Percentiles rank a stretch among this genome's conserved stretches.
phyloP scores from a whole-genome alignment of 148 eudicot species.

The Spergularia bocconei region DNA sequence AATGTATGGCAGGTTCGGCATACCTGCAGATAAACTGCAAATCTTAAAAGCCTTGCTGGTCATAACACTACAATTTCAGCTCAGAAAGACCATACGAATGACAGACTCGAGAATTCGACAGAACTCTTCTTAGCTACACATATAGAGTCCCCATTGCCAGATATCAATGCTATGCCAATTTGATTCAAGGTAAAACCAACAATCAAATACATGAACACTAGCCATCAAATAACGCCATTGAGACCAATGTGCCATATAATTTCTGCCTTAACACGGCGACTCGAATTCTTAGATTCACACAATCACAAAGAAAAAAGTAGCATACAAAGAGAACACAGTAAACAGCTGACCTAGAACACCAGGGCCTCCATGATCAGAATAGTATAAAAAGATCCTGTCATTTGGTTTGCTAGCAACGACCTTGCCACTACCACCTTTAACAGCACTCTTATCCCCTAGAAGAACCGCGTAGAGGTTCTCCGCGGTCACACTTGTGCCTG shows the following conservation, averaged over 20 bases:
- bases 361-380: conserved; percentile 56
- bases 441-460: conserved; percentile 38
- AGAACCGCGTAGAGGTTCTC: conserved; percentile 40
- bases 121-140: too few species aligned
- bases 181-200: too few species aligned
- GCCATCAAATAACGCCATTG: too few species aligned
- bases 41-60: background rate
- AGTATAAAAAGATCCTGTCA: conserved; percentile 45
- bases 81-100: background rate
- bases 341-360: conserved; percentile 47
- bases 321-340: background rate
- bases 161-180: too few species aligned
- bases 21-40: conserved; percentile 25
- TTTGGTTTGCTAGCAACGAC: conserved; percentile 42
- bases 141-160: too few species aligned
- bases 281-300: background rate
- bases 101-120: too few species aligned
- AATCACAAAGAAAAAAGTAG: too few species aligned
- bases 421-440: conserved; percentile 49
- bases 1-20: conserved; percentile 38
- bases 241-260: too few species aligned
- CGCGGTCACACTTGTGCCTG: conserved; percentile 39
- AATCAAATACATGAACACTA: too few species aligned
- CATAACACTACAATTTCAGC: background rate
- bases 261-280: too few species aligned